These are phyloP conservation scores for Powellomyces hirtus DNA, from an alignment of 192 early-diverging fungal genomes.

Conservation along the genomic window DNA sequence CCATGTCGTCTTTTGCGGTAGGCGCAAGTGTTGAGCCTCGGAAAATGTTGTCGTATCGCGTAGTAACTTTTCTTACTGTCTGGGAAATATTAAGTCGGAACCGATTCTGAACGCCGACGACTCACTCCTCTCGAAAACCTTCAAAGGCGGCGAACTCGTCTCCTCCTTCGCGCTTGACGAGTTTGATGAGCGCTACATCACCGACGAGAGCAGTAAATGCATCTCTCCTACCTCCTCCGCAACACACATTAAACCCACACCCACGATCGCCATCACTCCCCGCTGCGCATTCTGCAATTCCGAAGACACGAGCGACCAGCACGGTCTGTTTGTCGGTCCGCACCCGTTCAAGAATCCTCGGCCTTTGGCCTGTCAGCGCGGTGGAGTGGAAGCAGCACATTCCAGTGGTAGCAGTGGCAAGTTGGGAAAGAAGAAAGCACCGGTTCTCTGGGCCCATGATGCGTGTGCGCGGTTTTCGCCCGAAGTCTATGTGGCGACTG, in stretches of 20 bases:
- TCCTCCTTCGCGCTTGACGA: constrained; percentile 59
- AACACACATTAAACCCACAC: too few species aligned
- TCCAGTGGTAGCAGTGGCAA: neutral
- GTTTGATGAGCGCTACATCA: constrained; percentile 37
- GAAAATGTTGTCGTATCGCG: too few species aligned
- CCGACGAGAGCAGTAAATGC: too few species aligned
- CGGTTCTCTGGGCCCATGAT: constrained; percentile 81
- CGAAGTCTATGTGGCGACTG: constrained; percentile 71
- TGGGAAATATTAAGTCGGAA: too few species aligned
- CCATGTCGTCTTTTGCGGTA: constrained; percentile 75
- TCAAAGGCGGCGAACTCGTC: constrained; percentile 53
- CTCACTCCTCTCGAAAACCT: neutral
- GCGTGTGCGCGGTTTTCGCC: constrained; percentile 82
- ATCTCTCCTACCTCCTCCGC: too few species aligned
- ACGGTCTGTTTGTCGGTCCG: constrained; percentile 46
- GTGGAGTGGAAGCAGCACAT: neutral
- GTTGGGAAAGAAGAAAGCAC: constrained; percentile 14
- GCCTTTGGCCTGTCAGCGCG: too few species aligned
- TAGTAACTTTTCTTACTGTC: too few species aligned
- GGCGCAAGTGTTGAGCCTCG: too few species aligned
- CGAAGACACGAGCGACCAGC: constrained; percentile 43
- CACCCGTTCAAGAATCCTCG: constrained; percentile 10
- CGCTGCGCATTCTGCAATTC: constrained; percentile 38
- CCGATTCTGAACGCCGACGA: constrained; percentile 46
- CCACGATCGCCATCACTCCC: neutral